phyloP scores from a whole-genome alignment of 1,139 yeast species.

The Hemisphaericaspora subhashii region DNA sequence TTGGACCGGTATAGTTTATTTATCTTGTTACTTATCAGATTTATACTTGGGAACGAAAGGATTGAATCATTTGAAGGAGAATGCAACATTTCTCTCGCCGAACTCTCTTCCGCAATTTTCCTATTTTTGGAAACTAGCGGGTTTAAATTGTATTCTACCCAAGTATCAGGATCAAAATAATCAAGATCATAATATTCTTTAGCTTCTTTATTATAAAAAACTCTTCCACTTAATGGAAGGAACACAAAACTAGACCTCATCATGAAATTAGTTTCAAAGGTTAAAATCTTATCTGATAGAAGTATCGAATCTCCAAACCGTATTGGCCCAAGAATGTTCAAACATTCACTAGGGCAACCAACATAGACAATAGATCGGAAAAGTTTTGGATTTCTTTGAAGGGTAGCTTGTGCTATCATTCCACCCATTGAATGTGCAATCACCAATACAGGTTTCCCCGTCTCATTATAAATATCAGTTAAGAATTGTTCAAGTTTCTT shows the following conservation, averaged over 20 bases:
- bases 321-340: conserved; percentile 83
- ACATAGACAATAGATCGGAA: conserved; percentile 76
- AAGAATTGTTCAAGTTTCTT: conserved; percentile 51
- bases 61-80: conserved; percentile 7
- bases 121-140: conserved; percentile 65
- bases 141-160: conserved; percentile 75
- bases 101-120: conserved; percentile 11
- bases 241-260: conserved; percentile 84
- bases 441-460: conserved; percentile 60
- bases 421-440: conserved; percentile 97
- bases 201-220: conserved; percentile 63
- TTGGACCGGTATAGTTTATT: conserved; percentile 12
- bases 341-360: conserved; percentile 83
- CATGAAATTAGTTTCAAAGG: conserved; percentile 81
- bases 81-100: background rate
- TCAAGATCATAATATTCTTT: conserved; percentile 65
- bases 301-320: conserved; percentile 79
- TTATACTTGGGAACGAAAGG: conserved; percentile 23
- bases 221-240: conserved; percentile 71
- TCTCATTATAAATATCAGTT: conserved; percentile 34
- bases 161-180: conserved; percentile 74
- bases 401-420: conserved; percentile 72
- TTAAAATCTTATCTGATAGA: conserved; percentile 69
- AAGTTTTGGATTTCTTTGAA: conserved; percentile 65
- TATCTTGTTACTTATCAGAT: conserved; percentile 12